A percentile compares a stretch with the other conserved stretches of the same genome.
These are phyloP conservation scores for Pleurotus pulmonarius DNA, from an alignment of 768 basidiomycete genomes.

Conservation along the genomic window DNA sequence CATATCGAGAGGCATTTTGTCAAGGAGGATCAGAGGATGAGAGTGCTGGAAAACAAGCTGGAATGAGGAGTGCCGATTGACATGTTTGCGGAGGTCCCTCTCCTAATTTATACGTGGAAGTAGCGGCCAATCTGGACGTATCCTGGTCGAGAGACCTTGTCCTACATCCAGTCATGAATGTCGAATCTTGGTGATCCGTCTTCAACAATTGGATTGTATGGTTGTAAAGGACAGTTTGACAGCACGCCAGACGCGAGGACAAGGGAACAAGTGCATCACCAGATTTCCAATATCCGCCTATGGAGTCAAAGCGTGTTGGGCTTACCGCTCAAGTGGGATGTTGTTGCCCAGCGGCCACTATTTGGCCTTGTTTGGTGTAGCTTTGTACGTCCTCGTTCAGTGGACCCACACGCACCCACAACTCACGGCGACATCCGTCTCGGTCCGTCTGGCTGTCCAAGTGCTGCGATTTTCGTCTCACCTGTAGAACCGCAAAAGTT, in stretches of 20 bases:
- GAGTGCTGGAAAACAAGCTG: too few species aligned
- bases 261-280: background rate
- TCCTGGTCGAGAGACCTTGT: background rate
- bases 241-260: background rate
- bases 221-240: too few species aligned
- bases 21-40: background rate
- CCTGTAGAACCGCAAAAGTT: too few species aligned
- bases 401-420: constrained; percentile 7
- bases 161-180: background rate
- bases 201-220: too few species aligned
- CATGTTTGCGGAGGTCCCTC: too few species aligned
- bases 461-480: too few species aligned
- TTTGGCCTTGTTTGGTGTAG: background rate
- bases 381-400: constrained; percentile 6
- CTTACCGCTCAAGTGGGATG: background rate
- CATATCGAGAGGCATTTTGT: background rate
- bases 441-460: too few species aligned
- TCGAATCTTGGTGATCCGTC: too few species aligned
- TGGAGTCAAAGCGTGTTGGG: background rate
- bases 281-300: background rate
- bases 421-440: background rate
- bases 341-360: background rate
- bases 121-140: background rate
- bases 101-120: constrained; percentile 1
- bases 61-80: too few species aligned